Evolutionary conservation across 371 early-diverging fungal genomes (phyloP), one percentile per base, ranked within the genome.

Genomic region (Lichtheimia corymbifera): DNA sequence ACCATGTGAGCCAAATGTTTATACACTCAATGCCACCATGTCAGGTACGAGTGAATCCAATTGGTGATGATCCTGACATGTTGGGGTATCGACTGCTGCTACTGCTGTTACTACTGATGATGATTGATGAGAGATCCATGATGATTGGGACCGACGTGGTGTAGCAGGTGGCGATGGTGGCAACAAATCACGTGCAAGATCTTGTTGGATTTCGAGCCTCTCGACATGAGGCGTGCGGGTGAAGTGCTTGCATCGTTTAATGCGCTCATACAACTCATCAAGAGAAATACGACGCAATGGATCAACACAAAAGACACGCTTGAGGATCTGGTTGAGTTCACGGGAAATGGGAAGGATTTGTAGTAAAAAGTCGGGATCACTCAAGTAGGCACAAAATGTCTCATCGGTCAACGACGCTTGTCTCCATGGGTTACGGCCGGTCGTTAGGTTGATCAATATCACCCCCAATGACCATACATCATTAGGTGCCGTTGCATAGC

Each of bases 401-500:
- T 86, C 86, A 59, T 93, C 93, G 20, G 81, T 70, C 20, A 83
- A 58, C 51, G 83, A 84, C 17, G 92, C 92, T 59, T 87, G 88
- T 54, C 85, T 86, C 93, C 93, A 93, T 3, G 93, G 91, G 63
- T 91, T 91, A 54, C 90, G 79, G 22, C 91, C 90, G n/a, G 87
- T 86, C 27, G 85, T 73, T 44, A 92, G 76, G 66, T 90, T 93
- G 62, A 91, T 87, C 41, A 92, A 72, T 56, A 96, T 89, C 17
- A 93, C 84, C 30, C 94, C 94, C 25, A 92, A 70, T 20, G 91
- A 85, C 92, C 93, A 93, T 15, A 91, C 83, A 67, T 93, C 94
- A 66, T 90, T 91, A 15, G 91, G 85, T 1, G 88, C 89, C n/a
- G 91, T 87, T 5, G 83, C 80, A 58, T 91, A 90, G 53, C 66